Conservation (phyloP, 2,329 filamentous ascomycete species). For the Eurotiales sp. region DNA sequence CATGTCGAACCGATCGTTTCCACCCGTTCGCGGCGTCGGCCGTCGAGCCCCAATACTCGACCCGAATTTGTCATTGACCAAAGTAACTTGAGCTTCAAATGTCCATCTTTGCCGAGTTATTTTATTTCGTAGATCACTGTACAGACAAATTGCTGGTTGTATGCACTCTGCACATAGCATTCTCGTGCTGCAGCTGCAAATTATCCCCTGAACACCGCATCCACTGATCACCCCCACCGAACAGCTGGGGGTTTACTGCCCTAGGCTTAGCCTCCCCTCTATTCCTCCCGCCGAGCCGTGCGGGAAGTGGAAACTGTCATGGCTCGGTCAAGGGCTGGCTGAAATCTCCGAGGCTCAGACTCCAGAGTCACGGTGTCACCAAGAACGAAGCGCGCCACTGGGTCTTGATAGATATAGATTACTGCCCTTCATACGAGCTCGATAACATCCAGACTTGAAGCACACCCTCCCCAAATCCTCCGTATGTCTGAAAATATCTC, state of each 20-base stretch:
- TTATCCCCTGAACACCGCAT: background rate
- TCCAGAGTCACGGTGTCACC: no score
- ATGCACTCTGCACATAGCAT: background rate
- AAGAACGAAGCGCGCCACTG: no score
- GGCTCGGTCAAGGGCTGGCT: constrained; percentile 3
- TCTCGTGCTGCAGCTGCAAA: background rate
- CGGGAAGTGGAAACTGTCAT: background rate
- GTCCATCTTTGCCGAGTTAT: no score
- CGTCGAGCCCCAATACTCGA: no score
- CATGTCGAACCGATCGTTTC: background rate
- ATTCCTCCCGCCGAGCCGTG: constrained; percentile 4
- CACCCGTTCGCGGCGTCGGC: background rate
- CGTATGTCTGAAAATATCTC: background rate
- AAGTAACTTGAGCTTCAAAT: no score
- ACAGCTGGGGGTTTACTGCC: background rate
- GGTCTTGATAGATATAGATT: no score
- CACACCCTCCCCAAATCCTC: no score
- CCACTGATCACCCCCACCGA: background rate
- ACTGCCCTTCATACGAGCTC: no score
- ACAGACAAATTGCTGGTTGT: no score
- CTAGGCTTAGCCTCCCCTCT: constrained; percentile 2
- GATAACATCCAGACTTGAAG: no score
- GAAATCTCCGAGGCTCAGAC: background rate
- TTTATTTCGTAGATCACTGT: no score
- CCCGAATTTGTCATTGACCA: no score